Evolutionary conservation across 371 early-diverging fungal species (phyloP).

Genomic region (Apophysomyces variabilis): DNA sequence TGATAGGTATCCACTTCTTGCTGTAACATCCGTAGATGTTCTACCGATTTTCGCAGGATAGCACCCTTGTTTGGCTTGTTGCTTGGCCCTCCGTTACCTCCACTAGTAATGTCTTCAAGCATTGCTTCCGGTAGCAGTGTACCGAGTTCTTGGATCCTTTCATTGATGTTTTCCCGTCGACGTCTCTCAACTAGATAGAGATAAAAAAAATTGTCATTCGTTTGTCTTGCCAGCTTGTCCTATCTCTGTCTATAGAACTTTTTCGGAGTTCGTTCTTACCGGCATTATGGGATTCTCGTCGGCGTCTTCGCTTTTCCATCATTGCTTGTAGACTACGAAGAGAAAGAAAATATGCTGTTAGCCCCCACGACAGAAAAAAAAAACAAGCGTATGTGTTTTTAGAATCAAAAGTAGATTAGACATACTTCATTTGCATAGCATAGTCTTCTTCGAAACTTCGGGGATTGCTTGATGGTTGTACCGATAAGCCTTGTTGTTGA

Average conservation of each 20-base stretch:
- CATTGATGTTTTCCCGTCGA: constrained; percentile 96
- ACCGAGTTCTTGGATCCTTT: constrained; percentile 91
- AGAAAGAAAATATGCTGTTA: neutral
- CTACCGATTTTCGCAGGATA: constrained; percentile 86
- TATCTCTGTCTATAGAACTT: neutral
- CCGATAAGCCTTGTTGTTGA: constrained; percentile 8
- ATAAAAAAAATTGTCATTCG: neutral
- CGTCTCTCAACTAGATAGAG: constrained; percentile 81
- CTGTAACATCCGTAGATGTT: constrained; percentile 83
- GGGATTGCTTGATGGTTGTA: constrained; percentile 6
- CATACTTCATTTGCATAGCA: constrained; percentile 46
- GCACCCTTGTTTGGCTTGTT: constrained; percentile 85
- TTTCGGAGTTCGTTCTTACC: constrained; percentile 42
- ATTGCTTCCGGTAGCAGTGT: constrained; percentile 78
- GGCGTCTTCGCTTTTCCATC: constrained; percentile 86
- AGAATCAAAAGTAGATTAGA: neutral
- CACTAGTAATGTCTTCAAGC: constrained; percentile 66
- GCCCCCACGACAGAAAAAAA: neutral
- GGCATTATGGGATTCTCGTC: constrained; percentile 96
- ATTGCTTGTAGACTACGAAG: constrained; percentile 42
- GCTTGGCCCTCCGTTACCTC: constrained; percentile 67
- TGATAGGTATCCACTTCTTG: constrained; percentile 61
- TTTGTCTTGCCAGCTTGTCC: neutral
- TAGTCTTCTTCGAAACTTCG: constrained; percentile 51
- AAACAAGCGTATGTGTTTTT: neutral